Percentiles rank a stretch among this genome's conserved stretches.
These are phyloP conservation scores for Sugiyamaella boreocaroliniensis DNA, from an alignment of 805 yeast species.

Conservation along the genomic window DNA sequence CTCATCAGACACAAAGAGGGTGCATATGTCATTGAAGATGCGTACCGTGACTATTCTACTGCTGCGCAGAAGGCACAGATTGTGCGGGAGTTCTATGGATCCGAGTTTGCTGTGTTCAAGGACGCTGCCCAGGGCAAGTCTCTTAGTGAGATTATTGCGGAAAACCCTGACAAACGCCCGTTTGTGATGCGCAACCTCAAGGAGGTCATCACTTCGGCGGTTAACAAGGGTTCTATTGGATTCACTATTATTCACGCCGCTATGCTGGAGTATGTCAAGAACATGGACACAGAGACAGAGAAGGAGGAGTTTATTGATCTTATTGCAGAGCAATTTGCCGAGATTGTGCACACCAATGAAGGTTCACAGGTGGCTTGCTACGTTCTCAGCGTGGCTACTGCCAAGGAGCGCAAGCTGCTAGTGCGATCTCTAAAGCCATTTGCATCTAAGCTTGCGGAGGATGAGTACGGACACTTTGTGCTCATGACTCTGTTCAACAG, in stretches of 20 bases:
- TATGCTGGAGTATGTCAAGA: constrained; percentile 78
- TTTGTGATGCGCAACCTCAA: constrained; percentile 67
- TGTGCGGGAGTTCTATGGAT: constrained; percentile 95
- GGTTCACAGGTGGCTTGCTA: constrained; percentile 88
- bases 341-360: constrained; percentile 89
- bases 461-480: constrained; percentile 82
- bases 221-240: constrained; percentile 93
- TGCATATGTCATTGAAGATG: constrained; percentile 94
- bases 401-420: constrained; percentile 83
- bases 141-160: constrained; percentile 58
- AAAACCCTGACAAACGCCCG: constrained; percentile 69
- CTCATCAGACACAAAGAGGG: constrained; percentile 96
- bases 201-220: constrained; percentile 82
- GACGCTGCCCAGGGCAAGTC: constrained; percentile 59
- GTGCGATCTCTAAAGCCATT: constrained; percentile 69
- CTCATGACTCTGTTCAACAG: constrained; percentile 72
- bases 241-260: constrained; percentile 95
- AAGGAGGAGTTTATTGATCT: constrained; percentile 76
- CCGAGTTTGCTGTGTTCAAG: constrained; percentile 86
- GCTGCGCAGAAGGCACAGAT: constrained; percentile 81
- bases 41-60: constrained; percentile 76
- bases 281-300: constrained; percentile 57
- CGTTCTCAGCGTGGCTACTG: constrained; percentile 72
- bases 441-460: constrained; percentile 65
- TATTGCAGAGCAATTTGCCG: constrained; percentile 83